Evolutionary conservation across 208 protist genomes (phyloP), one percentile per base, ranked within the genome.

Genomic region (Leptomonas seymouri): DNA sequence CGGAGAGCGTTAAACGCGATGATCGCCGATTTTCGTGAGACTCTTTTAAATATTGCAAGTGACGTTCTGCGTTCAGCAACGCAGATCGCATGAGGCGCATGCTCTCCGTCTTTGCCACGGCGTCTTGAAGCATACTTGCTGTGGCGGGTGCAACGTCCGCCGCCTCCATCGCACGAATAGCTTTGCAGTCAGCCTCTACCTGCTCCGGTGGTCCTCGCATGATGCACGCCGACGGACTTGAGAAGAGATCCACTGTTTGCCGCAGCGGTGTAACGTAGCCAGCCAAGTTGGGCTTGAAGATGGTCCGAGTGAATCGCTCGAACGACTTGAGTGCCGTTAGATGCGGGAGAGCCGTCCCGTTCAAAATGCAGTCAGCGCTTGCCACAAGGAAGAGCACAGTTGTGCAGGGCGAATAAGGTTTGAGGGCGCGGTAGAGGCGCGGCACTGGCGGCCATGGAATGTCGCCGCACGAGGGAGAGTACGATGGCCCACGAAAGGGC

Each of bases 371-470:
- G 31, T 84, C 65, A 7, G 71, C 48, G n/a, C 21, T 51, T 5
- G 67, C 64, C 30, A 69, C 64, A 15, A 96, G 71, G 73, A 96
- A 96, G 8, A 94, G 49, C 11, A 96, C 84, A 6, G 82, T 85
- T 1, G 81, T 71, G 18, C 57, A 46, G 27, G 54, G 42, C 42
- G 59, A 15, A 44, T 31, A 31, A n/a, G 57, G 1, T 31, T 53
- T 30, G n/a, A 64, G 3, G 16, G 61, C 41, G 45, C 61, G 59
- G 74, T 96, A 96, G 41, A 93, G 80, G 7, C 67, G 70, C 12
- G 91, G 88, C 20, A 83, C 82, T 20, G 86, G 84, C 7, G 91
- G 88, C 91, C 88, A 96, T 18, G 88, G 88, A 3, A 96, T 61
- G 15, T 59, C 67, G 4, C 63, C 55, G 5, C 23, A 50, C 53